These are phyloP conservation scores for Barnettozyma salicaria DNA, from an alignment of 805 yeast species.

Conservation along the genomic window DNA sequence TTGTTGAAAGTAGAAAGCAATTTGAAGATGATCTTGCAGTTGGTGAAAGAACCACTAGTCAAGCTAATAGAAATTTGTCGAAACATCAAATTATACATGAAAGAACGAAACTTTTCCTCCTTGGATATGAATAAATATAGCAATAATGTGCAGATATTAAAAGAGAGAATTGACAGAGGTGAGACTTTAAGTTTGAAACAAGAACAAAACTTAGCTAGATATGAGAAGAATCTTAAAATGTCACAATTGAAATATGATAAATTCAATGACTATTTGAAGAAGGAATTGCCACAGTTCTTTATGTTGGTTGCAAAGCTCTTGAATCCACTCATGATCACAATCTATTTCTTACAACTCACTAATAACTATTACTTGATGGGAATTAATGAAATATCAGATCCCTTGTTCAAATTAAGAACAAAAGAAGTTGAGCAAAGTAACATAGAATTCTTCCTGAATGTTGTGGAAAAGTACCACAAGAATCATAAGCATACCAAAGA, in stretches of 20 bases:
- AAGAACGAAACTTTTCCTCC: conserved; percentile 30
- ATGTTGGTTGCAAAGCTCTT: conserved; percentile 29
- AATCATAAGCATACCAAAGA: background rate
- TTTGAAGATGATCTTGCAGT: conserved; percentile 24
- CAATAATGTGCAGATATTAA: conserved; percentile 20
- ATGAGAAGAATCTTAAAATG: conserved; percentile 27
- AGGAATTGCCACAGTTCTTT: conserved; percentile 42
- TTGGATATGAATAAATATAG: conserved; percentile 34
- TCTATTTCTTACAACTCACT: conserved; percentile 36
- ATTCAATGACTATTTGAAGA: conserved; percentile 35
- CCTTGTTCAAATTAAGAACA: conserved; percentile 11
- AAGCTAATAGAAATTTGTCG: conserved; percentile 16
- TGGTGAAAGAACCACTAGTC: conserved; percentile 22
- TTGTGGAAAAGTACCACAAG: conserved; percentile 9
- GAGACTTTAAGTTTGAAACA: conserved; percentile 32
- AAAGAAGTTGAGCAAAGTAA: conserved; percentile 7
- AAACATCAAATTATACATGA: conserved; percentile 27
- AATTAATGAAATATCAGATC: conserved; percentile 11
- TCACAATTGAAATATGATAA: conserved; percentile 33
- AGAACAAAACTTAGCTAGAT: conserved; percentile 30
- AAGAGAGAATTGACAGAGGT: conserved; percentile 21
- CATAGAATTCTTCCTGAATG: conserved; percentile 4
- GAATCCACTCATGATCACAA: conserved; percentile 24
- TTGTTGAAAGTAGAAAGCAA: conserved; percentile 10
- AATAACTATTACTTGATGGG: conserved; percentile 30